phyloP scores from a whole-genome alignment of 2,329 filamentous ascomycete species.

The Immersiporthe knoxdaviesiana region DNA sequence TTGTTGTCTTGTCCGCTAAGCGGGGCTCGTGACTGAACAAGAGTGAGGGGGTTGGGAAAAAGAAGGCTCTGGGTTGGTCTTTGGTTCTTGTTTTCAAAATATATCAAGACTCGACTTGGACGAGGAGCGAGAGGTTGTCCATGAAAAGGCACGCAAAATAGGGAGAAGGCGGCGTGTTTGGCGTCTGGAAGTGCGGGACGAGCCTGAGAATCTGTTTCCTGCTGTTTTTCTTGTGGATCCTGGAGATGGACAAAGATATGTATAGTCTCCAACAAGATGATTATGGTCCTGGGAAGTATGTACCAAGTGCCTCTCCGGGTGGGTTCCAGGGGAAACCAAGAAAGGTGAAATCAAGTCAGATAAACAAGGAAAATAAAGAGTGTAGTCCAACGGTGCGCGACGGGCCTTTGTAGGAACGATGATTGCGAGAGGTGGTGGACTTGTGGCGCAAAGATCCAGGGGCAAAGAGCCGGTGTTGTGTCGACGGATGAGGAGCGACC shows the following conservation, averaged over 20 bases:
- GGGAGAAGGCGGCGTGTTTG: slow-evolving; percentile 2
- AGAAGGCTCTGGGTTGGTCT: not conserved
- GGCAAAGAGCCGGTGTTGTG: slow-evolving; percentile 11
- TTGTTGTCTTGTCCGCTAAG: not conserved
- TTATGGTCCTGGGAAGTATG: not conserved
- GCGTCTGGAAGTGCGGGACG: not conserved
- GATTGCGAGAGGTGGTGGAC: not conserved
- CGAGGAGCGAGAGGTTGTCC: slow-evolving; percentile 6
- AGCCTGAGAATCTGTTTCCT: not conserved
- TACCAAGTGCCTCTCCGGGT: not conserved
- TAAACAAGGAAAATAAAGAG: slow-evolving; percentile 10
- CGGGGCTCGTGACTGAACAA: not conserved
- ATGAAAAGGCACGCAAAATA: slow-evolving; percentile 3
- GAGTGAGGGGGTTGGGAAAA: not conserved
- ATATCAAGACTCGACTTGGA: not conserved
- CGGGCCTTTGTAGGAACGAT: slow-evolving; percentile 10
- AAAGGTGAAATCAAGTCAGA: slow-evolving; percentile 11
- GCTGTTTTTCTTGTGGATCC: not conserved
- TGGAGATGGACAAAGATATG: not conserved
- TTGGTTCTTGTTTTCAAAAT: not conserved
- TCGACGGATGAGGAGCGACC: slow-evolving; percentile 17
- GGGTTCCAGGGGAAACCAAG: not conserved
- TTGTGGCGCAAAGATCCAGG: not conserved
- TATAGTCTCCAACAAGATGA: slow-evolving; percentile 5
- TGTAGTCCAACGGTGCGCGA: slow-evolving; percentile 4